Base-by-base conservation (phyloP, 345 rosid genomes). In the Syzygium grande region DNA sequence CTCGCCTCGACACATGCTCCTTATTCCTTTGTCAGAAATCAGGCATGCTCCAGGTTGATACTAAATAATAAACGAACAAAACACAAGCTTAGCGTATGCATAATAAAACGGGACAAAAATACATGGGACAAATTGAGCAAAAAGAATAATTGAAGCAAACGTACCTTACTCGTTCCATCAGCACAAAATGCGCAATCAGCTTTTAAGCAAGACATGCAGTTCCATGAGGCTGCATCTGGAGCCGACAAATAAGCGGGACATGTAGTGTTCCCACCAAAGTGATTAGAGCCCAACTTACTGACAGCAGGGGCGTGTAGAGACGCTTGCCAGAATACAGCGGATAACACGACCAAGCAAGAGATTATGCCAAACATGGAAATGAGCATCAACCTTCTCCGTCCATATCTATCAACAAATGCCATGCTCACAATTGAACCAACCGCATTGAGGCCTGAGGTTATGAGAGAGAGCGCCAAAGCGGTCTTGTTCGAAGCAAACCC, bases 401-500 rank as follows among this genome's bases (percentile, higher is more conserved):
- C 99, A 27, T 92, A 95, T 84, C 96, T 89, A 85, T 96, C 99
- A 5, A 97, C 98, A 84, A 92, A 94, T 86, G 86, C 49, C 98
- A 96, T 94, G 68, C 99, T 97, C 46, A 94, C 91, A 7, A 97
- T 73, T 19, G 99, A 91, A n/a, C 99, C 98, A 3, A 95, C 4
- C 2, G 97, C 96, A 55, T 97, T 97, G 27, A 97, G 93, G 80
- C 99, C 97, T 2, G 99, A 92, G 49, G 99, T 97, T 77, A 96
- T 85, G 5, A 97, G 94, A 68, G 99, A 97, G 63, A 97, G 96
- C 0, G 97, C 99, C 89, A 97, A 43, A 2, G 99, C 97, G 2
- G 98, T 94, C 12, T 90, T 92, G 54, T 96, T 96, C 0, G 97
- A 98, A 22, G 99, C 99, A 22, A 90, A 96, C 52, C 99, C 99